Evolutionary conservation across 2,329 filamentous ascomycete species (phyloP).

Genomic region (Curvularia hawaiiensis): DNA sequence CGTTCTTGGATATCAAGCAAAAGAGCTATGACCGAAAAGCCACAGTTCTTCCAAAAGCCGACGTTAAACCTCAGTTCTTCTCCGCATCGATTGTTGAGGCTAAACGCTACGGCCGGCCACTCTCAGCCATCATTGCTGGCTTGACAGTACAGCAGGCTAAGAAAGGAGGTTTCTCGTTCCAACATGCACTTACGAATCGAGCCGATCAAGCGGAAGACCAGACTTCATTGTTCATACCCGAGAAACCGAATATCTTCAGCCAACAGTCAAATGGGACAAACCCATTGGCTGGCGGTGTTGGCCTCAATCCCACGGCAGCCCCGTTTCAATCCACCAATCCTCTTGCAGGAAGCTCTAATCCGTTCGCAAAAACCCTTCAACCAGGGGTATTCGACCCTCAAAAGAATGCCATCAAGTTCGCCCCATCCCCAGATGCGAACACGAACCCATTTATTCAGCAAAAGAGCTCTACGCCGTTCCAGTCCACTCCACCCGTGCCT

Average conservation of each 20-base stretch:
- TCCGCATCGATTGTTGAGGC: slow-evolving; percentile 61
- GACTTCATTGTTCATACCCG: slow-evolving; percentile 51
- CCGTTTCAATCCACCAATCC: slow-evolving; percentile 23
- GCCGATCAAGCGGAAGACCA: slow-evolving; percentile 15
- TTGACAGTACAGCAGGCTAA: slow-evolving; percentile 59
- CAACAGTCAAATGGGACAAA: slow-evolving; percentile 10
- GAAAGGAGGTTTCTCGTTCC: slow-evolving; percentile 56
- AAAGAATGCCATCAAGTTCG: slow-evolving; percentile 37
- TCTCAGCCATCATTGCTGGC: slow-evolving; percentile 64
- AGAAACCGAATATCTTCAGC: slow-evolving; percentile 27
- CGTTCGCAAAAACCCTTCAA: slow-evolving; percentile 23
- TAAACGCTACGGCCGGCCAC: slow-evolving; percentile 61
- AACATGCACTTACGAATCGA: slow-evolving; percentile 9
- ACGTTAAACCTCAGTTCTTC: slow-evolving; percentile 55
- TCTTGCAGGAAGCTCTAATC: slow-evolving; percentile 13
- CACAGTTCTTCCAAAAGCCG: slow-evolving; percentile 24
- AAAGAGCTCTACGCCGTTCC: neutral
- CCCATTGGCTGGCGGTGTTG: neutral
- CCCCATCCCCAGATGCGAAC: slow-evolving; percentile 11
- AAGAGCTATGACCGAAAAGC: slow-evolving; percentile 41
- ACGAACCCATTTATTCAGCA: slow-evolving; percentile 19
- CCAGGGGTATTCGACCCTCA: slow-evolving; percentile 38
- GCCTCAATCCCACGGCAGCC: slow-evolving; percentile 25
- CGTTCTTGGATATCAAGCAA: slow-evolving; percentile 60
- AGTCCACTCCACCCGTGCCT: slow-evolving; percentile 1